phyloP scores from a whole-genome alignment of 2,329 filamentous ascomycete genomes.

The Neopestalotiopsis clavispora region DNA sequence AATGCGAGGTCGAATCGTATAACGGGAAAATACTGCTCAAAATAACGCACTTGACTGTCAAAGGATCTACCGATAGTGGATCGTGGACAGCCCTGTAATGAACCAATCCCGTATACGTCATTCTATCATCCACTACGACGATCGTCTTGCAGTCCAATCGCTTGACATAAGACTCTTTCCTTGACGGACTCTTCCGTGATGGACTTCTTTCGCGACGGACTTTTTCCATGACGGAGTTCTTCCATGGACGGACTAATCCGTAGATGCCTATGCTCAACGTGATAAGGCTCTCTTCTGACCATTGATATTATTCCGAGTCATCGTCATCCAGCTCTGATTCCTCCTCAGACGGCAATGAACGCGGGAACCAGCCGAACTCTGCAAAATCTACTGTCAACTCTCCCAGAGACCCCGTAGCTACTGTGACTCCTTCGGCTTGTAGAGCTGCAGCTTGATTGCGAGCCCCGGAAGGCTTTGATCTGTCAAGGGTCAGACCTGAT shows the following conservation, averaged over 20 bases:
- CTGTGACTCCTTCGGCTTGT: slow-evolving; percentile 56
- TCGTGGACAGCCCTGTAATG: not conserved
- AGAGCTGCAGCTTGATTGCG: slow-evolving; percentile 57
- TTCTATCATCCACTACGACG: not conserved
- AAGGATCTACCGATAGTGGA: not conserved
- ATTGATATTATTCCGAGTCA: not conserved
- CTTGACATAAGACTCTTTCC: not conserved
- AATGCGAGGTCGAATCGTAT: not conserved
- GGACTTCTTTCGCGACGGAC: not conserved
- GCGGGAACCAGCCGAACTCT: slow-evolving; percentile 62
- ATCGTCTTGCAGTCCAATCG: not conserved
- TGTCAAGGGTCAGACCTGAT: slow-evolving; percentile 27
- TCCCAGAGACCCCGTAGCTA: slow-evolving; percentile 53
- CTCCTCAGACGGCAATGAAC: slow-evolving; percentile 51
- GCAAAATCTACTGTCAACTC: slow-evolving; percentile 57
- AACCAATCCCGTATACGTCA: not conserved
- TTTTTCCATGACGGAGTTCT: too few species aligned
- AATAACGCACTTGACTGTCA: not conserved
- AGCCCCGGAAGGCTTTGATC: slow-evolving; percentile 54
- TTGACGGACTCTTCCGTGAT: too few species aligned
- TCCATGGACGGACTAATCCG: not conserved
- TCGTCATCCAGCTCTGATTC: slow-evolving; percentile 16
- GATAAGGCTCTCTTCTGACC: not conserved
- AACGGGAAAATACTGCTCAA: not conserved
- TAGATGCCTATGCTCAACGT: not conserved